Evolutionary conservation across 495 filamentous ascomycete species (phyloP), one percentile per base, ranked within the genome.

Genomic region (Aspergillus kassunensis): DNA sequence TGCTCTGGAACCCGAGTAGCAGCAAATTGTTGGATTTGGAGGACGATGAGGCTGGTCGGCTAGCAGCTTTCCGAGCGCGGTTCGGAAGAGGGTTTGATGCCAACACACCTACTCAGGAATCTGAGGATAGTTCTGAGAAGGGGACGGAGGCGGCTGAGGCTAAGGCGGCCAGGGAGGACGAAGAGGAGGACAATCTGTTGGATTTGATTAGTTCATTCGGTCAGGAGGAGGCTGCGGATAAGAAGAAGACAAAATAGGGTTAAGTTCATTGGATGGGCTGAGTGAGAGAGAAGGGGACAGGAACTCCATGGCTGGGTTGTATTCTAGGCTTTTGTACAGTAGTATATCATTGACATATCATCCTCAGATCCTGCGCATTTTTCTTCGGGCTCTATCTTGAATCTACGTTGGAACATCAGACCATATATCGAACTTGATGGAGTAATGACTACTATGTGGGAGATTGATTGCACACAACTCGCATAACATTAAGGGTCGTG

Each of bases 41-140:
- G 69, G 83, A 92, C 53, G 93, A 98, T 64, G 93, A 97, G 82
- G 95, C 93, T 19, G 93, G 93, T 23, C 84, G 88, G 62, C 68
- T 98, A 59, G 84, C 82, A 44, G 87, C 89, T 30, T 98, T 98
- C 76, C 76, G 93, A 45, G 77, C 78, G 53, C 79, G 84, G 50
- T 98, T 90, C 76, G 93, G 93, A 21, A 72, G 88, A 19, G 82
- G 82, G 19, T 98, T 84, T 77, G 93, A 97, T 76, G 76, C 76
- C 19, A 80, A 73, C 49, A 66, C 65, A 41, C 57, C 61, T 15
- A 58, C 44, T 36, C 62, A 58, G 12, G 67, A 52, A 33, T 60
- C 57, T 19, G 62, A 20, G 13, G 42, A 23, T 0, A 33, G 19
- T 0, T 33, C 31, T n/a, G 53, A 45, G 46, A 63, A 55, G 50